Base-by-base conservation (phyloP, 257 asterid genomes). In the Gentiana macrophylla region DNA sequence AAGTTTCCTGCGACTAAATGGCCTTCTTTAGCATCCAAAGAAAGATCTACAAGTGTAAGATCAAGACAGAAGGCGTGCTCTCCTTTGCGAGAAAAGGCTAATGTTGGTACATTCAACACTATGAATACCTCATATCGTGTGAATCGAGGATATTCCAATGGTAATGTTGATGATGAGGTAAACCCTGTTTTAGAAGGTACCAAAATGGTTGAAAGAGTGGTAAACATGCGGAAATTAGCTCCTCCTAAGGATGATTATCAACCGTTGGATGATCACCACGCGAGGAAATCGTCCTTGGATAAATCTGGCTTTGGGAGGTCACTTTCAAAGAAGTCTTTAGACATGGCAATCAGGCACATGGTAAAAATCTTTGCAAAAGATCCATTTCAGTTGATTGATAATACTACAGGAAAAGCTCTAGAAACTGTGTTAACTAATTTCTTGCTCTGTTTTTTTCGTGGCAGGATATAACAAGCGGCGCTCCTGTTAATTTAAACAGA, bases 261-360 rank as follows among this genome's bases (percentile, higher is more conserved):
- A 13, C 48, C 61, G 33, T 59, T 74, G 67, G 52, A 64, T 5
- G 75, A 77, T 3, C 77, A 65, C 54, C 24, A 67, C 51, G 57
- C 77, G 12, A 71, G 65, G 82, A 83, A 83, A 62, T 67, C 84
- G 13, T 72, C 77, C 41, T 75, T 67, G 8, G 88, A 72, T 3
- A 78, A 71, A 13, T 75, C 86, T 8, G 88, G 97, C 36, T 89
- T 89, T 3, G 97, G 97, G 34, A 75, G 94, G 63, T 83, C 94
- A 6, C 72, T 89, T 12, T 89, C 97, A 0, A 89, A 86, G 15
- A 83, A 73, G 69, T 89, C 97, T 1, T 59, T 89, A 3, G 97
- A 89, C 76, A 89, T 89, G 97, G 97, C 97, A 37, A 77, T 89
- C 34, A 71, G 97, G 50, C 97, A 89, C 55, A 89, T 89, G 97